Percentiles rank a stretch among this genome's conserved stretches.
Conservation (phyloP, 106 monocot genomes). For the Phalaenopsis aphrodite region DNA sequence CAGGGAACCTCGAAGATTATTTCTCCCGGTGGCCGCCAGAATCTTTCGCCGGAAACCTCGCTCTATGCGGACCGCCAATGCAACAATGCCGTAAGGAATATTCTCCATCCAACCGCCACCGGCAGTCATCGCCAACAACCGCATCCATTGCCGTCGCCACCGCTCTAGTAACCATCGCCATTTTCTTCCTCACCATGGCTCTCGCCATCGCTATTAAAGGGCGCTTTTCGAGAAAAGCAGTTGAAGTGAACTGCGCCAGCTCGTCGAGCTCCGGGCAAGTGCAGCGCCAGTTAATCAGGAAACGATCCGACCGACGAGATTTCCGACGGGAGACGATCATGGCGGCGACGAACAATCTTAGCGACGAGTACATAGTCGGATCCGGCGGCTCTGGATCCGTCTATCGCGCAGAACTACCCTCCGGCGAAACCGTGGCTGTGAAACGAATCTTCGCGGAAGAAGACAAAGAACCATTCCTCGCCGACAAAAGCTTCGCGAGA, state of each 20-base stretch:
- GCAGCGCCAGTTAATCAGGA: slow-evolving; percentile 38
- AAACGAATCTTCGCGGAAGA: slow-evolving; percentile 39
- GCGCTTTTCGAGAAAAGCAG: slow-evolving; percentile 2
- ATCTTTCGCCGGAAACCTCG: slow-evolving; percentile 49
- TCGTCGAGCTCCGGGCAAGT: slow-evolving; percentile 37
- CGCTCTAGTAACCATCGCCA: slow-evolving; percentile 33
- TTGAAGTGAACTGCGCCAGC: slow-evolving; percentile 53
- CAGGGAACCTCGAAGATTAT: slow-evolving; percentile 33
- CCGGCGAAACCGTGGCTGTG: slow-evolving; percentile 74
- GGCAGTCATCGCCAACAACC: slow-evolving; percentile 19
- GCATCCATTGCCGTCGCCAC: slow-evolving; percentile 45
- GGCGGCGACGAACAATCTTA: slow-evolving; percentile 68
- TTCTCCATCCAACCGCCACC: not conserved
- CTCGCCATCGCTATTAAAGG: slow-evolving; percentile 12
- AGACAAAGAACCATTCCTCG: slow-evolving; percentile 24
- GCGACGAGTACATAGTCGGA: slow-evolving; percentile 69
- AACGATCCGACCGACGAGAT: slow-evolving; percentile 49
- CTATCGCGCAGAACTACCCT: slow-evolving; percentile 60
- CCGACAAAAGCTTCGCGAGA: slow-evolving; percentile 61
- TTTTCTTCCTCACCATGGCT: slow-evolving; percentile 29
- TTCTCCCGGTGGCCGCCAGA: slow-evolving; percentile 53
- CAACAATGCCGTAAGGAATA: slow-evolving; percentile 20
- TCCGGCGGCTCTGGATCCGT: slow-evolving; percentile 76
- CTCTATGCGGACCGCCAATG: slow-evolving; percentile 61
- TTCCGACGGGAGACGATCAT: slow-evolving; percentile 77